A percentile compares a stretch with the other conserved stretches of the same genome.
phyloP scores from a whole-genome alignment of 768 basidiomycete species.

The Omphalotus guepiniiformis region DNA sequence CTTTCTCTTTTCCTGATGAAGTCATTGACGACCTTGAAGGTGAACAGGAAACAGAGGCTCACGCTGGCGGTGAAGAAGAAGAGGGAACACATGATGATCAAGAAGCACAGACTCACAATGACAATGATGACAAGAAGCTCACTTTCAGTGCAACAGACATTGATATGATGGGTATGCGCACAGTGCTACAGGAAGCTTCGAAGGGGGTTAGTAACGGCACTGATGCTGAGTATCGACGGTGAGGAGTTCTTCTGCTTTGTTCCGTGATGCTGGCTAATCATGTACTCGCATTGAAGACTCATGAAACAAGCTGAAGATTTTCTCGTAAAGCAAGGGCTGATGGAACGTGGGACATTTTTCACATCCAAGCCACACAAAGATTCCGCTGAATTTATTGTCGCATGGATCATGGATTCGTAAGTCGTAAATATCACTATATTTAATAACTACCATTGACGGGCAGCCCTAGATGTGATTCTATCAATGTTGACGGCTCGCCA shows the following conservation, averaged over 20 bases:
- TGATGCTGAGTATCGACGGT: background rate
- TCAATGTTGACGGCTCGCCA: conserved; percentile 8
- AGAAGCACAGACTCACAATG: too few relatives aligned
- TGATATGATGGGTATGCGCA: background rate
- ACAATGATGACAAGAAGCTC: too few relatives aligned
- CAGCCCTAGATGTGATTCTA: conserved; percentile 13
- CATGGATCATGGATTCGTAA: conserved; percentile 14
- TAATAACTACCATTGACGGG: background rate
- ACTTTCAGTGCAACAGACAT: too few relatives aligned
- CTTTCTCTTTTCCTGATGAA: too few relatives aligned
- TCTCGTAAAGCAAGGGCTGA: background rate
- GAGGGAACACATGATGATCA: too few relatives aligned
- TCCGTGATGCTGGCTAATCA: background rate
- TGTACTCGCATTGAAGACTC: background rate
- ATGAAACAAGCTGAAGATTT: background rate
- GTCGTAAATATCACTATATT: background rate
- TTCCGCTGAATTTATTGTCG: conserved; percentile 8
- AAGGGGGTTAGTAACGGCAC: background rate
- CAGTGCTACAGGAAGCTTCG: background rate
- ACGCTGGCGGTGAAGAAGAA: too few relatives aligned
- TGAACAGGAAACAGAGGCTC: too few relatives aligned
- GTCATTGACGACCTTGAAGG: too few relatives aligned
- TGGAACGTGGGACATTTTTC: background rate
- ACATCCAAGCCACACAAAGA: background rate
- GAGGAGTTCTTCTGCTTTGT: background rate